A percentile compares a stretch with the other conserved stretches of the same genome.
phyloP scores from a whole-genome alignment of 441 rosid genomes.

The Adansonia gregorii region DNA sequence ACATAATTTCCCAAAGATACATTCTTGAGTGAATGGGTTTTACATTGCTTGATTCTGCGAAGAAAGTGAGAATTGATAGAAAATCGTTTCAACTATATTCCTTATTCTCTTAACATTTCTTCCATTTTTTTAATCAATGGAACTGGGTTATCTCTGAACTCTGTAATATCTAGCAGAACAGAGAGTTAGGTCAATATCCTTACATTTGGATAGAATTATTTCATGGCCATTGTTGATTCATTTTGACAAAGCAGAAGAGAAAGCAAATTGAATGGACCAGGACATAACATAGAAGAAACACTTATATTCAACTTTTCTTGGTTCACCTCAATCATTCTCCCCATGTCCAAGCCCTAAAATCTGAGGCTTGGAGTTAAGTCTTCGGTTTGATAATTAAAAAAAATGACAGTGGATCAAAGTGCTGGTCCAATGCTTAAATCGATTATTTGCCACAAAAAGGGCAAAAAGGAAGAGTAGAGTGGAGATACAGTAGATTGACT shows the following conservation, averaged over 20 bases:
- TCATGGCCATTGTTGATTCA: background rate
- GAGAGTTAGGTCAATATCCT: too few relatives aligned
- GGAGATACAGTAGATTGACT: background rate
- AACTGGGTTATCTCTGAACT: too few relatives aligned
- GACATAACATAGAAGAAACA: background rate
- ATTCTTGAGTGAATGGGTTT: too few relatives aligned
- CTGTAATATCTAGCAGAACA: too few relatives aligned
- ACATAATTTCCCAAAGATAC: too few relatives aligned
- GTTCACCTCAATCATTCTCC: background rate
- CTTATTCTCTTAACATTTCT: too few relatives aligned
- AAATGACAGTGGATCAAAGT: background rate
- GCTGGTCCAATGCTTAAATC: background rate
- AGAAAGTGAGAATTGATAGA: too few relatives aligned
- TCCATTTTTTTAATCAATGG: too few relatives aligned
- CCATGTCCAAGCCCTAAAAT: background rate
- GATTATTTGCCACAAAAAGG: background rate
- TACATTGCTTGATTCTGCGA: too few relatives aligned
- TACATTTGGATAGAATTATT: background rate
- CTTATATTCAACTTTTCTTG: background rate
- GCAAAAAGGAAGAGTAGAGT: background rate
- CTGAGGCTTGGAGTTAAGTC: background rate
- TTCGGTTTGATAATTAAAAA: background rate
- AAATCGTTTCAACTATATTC: too few relatives aligned
- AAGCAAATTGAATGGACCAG: background rate
- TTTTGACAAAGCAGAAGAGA: background rate